Evolutionary conservation across 2,329 filamentous ascomycete genomes (phyloP).

Genomic region (Aspergillus sp.): DNA sequence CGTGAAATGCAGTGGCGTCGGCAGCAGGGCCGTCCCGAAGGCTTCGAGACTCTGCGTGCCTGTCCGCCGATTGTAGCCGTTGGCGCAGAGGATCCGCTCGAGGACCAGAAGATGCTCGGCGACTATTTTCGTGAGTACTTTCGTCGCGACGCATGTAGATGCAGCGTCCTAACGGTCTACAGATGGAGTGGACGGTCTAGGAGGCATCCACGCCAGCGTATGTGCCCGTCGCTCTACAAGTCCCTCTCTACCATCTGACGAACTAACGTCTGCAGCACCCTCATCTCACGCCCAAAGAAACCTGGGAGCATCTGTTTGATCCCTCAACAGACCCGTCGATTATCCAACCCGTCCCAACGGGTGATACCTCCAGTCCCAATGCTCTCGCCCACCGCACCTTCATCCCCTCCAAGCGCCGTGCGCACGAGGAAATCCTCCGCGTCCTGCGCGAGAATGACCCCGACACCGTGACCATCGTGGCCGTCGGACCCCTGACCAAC

Average conservation of each 20-base stretch:
- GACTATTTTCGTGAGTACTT: conserved; percentile 76
- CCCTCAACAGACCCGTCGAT: conserved; percentile 41
- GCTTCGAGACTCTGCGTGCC: conserved; percentile 70
- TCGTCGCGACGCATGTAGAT: conserved; percentile 32
- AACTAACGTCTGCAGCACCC: conserved; percentile 56
- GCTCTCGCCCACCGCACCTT: conserved; percentile 56
- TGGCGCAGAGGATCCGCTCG: conserved; percentile 80
- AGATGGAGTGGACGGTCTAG: conserved; percentile 76
- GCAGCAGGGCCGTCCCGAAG: conserved; percentile 62
- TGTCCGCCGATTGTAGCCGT: conserved; percentile 82
- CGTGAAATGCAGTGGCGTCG: conserved; percentile 84
- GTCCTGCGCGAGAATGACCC: conserved; percentile 77
- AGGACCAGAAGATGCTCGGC: conserved; percentile 75
- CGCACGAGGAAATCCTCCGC: conserved; percentile 86
- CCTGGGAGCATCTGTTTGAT: conserved; percentile 70
- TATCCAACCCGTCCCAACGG: conserved; percentile 47
- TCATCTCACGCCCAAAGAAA: conserved; percentile 70
- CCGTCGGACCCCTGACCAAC: conserved; percentile 90
- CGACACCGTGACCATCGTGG: conserved; percentile 85
- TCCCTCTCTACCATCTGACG: conserved; percentile 4
- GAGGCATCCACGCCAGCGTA: conserved; percentile 64
- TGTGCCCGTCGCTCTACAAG: conserved; percentile 9
- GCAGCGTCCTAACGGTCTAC: not conserved
- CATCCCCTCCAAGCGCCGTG: conserved; percentile 68
- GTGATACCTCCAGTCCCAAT: conserved; percentile 13